phyloP scores from a whole-genome alignment of 495 filamentous ascomycete genomes.

The Penicillium ucsense region DNA sequence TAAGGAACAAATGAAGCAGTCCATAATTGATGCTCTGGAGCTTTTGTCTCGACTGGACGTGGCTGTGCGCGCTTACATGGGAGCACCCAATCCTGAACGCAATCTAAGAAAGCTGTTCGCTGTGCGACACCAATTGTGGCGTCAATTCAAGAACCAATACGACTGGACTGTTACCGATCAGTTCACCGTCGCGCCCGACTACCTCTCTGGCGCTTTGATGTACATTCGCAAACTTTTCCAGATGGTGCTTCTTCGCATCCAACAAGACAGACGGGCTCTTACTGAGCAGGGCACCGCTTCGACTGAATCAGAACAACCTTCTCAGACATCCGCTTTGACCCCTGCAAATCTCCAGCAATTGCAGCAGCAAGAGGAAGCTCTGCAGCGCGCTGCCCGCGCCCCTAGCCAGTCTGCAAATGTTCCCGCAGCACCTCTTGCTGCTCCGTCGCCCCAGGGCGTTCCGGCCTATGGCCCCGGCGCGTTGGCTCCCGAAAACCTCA shows the following conservation, averaged over 20 bases:
- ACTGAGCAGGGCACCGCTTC: conserved; percentile 15
- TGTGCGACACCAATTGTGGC: conserved; percentile 44
- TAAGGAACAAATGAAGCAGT: conserved; percentile 38
- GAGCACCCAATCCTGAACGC: conserved; percentile 31
- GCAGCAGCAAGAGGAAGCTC: conserved; percentile 38
- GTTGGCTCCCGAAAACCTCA: conserved; percentile 46
- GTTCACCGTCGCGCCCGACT: conserved; percentile 47
- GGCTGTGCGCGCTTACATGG: conserved; percentile 28
- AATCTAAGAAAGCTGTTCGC: conserved; percentile 32
- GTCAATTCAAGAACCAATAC: conserved; percentile 45
- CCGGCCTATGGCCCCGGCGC: conserved; percentile 43
- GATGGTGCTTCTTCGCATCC: conserved; percentile 30
- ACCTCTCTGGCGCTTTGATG: conserved; percentile 41
- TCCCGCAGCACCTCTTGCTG: conserved; percentile 55
- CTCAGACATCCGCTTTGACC: conserved; percentile 43
- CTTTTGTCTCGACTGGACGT: conserved; percentile 34
- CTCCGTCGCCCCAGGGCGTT: conserved; percentile 61
- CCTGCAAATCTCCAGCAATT: conserved; percentile 55
- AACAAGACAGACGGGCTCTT: conserved; percentile 25
- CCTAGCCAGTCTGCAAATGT: conserved; percentile 54
- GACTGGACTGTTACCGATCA: conserved; percentile 44
- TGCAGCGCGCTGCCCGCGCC: conserved; percentile 31
- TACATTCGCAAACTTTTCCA: conserved; percentile 38
- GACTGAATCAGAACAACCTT: conserved; percentile 16
- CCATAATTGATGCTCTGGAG: conserved; percentile 32